A percentile compares a stretch with the other conserved stretches of the same genome.
Conservation (phyloP, 352 stramenopile species). For the Pythium sp. region DNA sequence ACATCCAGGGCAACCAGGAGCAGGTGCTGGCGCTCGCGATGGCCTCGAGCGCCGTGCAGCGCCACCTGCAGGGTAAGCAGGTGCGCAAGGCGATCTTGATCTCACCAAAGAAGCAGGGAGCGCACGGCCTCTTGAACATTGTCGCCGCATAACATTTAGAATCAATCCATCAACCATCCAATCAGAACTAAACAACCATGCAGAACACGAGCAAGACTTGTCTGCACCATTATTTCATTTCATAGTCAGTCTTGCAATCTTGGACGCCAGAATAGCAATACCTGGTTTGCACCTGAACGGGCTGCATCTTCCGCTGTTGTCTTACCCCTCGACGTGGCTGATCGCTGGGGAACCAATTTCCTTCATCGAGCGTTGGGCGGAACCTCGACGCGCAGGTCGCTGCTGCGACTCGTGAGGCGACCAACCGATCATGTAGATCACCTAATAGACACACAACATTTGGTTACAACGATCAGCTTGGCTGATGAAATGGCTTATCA, state of each 20-base stretch:
- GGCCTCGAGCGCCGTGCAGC: slow-evolving; percentile 51
- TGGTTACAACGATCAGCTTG: neutral
- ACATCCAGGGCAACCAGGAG: slow-evolving; percentile 51
- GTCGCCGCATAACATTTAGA: slow-evolving; percentile 37
- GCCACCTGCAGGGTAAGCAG: slow-evolving; percentile 59
- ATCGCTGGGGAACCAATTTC: slow-evolving; percentile 43
- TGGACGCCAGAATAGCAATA: neutral
- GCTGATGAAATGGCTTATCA: neutral
- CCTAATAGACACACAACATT: slow-evolving; percentile 8
- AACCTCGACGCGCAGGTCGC: slow-evolving; percentile 84
- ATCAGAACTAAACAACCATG: neutral
- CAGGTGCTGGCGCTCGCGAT: slow-evolving; percentile 62
- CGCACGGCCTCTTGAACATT: slow-evolving; percentile 79
- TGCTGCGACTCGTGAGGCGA: slow-evolving; percentile 94
- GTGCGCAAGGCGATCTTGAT: slow-evolving; percentile 79
- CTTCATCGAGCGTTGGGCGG: slow-evolving; percentile 75
- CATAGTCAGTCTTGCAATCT: neutral
- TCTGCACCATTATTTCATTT: neutral
- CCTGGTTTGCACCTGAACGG: neutral
- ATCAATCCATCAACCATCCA: neutral
- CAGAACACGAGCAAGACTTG: neutral
- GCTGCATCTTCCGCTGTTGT: neutral
- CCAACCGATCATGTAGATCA: slow-evolving; percentile 99
- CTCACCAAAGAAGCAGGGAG: slow-evolving; percentile 75
- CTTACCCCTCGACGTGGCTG: slow-evolving; percentile 15